Evolutionary conservation across 2,329 filamentous ascomycete genomes (phyloP).

Genomic region (Fusarium aywerte): DNA sequence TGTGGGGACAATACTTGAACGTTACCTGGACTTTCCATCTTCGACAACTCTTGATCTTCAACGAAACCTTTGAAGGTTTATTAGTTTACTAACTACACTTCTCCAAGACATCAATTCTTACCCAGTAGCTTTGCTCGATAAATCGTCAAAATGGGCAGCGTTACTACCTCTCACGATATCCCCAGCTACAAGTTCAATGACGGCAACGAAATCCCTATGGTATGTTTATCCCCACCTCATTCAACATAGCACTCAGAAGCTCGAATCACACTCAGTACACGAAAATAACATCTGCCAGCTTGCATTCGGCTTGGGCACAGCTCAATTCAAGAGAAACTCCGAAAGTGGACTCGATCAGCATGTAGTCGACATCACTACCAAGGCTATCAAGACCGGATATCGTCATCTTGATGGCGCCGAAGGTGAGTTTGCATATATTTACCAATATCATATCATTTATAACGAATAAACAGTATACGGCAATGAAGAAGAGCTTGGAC

Average conservation of each 20-base stretch:
- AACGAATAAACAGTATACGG: slow-evolving; percentile 60
- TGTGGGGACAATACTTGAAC: not conserved
- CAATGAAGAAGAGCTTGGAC: slow-evolving; percentile 76
- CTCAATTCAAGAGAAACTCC: slow-evolving; percentile 65
- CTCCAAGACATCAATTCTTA: not conserved
- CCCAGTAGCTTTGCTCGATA: not conserved
- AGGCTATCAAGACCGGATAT: slow-evolving; percentile 75
- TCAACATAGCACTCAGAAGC: not conserved
- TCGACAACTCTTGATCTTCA: not conserved
- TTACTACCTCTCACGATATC: slow-evolving; percentile 48
- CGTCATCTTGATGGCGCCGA: slow-evolving; percentile 81
- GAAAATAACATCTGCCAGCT: slow-evolving; percentile 58
- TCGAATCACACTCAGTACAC: not conserved
- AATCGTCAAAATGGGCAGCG: slow-evolving; percentile 25
- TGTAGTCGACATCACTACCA: slow-evolving; percentile 61
- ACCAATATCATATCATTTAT: not conserved
- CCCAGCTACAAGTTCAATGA: slow-evolving; percentile 77
- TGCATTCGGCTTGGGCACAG: slow-evolving; percentile 78
- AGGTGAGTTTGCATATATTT: slow-evolving; percentile 54
- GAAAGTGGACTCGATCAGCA: slow-evolving; percentile 65
- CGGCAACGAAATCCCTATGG: slow-evolving; percentile 77
- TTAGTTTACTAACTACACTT: not conserved
- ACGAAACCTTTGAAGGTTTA: not conserved
- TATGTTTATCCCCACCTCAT: slow-evolving; percentile 49
- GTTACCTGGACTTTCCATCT: not conserved